phyloP scores from a whole-genome alignment of 169 alveolate species.

The Plasmodium coatneyi region DNA sequence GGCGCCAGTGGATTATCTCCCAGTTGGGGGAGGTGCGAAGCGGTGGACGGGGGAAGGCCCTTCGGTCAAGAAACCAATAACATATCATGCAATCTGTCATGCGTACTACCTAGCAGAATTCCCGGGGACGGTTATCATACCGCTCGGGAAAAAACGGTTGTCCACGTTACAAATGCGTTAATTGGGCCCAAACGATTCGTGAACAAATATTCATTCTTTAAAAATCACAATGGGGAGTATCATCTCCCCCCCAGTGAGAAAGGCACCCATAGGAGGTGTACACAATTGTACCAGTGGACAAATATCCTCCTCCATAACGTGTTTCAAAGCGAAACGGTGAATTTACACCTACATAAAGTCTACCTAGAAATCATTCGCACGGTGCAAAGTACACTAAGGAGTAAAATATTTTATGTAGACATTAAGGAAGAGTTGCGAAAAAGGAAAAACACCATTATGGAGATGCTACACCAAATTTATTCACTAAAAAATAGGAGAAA shows the following conservation, averaged over 20 bases:
- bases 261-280: neutral
- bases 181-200: neutral
- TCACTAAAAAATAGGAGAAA: neutral
- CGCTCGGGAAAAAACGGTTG: neutral
- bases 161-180: neutral
- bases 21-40: neutral
- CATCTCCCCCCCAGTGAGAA: neutral
- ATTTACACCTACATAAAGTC: conserved; percentile 13
- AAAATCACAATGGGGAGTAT: neutral
- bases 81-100: neutral
- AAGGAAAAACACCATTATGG: conserved; percentile 20
- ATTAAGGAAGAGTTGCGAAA: conserved; percentile 25
- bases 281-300: neutral
- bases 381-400: conserved; percentile 29
- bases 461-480: conserved; percentile 31
- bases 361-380: conserved; percentile 40
- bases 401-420: conserved; percentile 54
- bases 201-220: conserved; percentile 20
- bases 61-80: neutral
- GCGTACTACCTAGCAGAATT: neutral
- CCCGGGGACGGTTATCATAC: neutral
- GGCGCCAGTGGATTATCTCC: neutral
- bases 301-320: neutral
- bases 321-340: neutral
- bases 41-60: neutral